Percentiles rank a stretch among this genome's conserved stretches.
Conservation (phyloP, 805 yeast species). For the Yamadazyma endophytica region DNA sequence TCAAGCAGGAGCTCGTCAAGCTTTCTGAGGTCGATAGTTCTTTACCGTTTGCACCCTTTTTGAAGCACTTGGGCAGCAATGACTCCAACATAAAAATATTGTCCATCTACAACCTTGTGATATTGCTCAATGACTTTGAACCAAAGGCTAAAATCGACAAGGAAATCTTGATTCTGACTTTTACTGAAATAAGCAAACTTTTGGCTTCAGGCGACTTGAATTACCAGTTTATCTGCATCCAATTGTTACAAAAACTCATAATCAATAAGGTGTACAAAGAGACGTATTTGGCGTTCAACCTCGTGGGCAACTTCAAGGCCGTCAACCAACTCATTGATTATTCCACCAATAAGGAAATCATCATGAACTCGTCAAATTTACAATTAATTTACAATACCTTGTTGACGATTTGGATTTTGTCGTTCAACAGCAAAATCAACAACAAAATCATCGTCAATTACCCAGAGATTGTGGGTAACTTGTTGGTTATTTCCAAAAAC, state of each 20-base stretch:
- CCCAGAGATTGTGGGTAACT: constrained; percentile 50
- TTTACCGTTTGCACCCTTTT: constrained; percentile 52
- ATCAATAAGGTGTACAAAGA: constrained; percentile 50
- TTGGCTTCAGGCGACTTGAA: constrained; percentile 35
- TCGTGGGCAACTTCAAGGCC: constrained; percentile 30
- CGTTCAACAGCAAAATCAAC: constrained; percentile 62
- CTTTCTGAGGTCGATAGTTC: constrained; percentile 38
- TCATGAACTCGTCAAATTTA: constrained; percentile 44
- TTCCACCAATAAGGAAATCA: constrained; percentile 7
- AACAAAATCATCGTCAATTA: constrained; percentile 46
- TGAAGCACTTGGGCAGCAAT: constrained; percentile 45
- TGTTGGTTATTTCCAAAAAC: constrained; percentile 59
- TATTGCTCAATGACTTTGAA: constrained; percentile 38
- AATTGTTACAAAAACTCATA: constrained; percentile 59
- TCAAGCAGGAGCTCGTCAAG: constrained; percentile 36
- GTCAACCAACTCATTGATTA: constrained; percentile 15
- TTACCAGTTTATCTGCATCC: constrained; percentile 57
- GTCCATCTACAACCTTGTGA: constrained; percentile 49
- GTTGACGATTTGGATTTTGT: constrained; percentile 77
- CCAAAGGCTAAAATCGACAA: constrained; percentile 26
- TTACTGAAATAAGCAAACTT: constrained; percentile 31
- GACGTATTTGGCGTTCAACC: constrained; percentile 37
- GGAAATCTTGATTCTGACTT: constrained; percentile 35
- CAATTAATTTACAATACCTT: constrained; percentile 83
- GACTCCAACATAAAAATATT: constrained; percentile 59